These are phyloP conservation scores for Thymus quinquecostatus DNA, from an alignment of 257 asterid species.

Conservation along the genomic window DNA sequence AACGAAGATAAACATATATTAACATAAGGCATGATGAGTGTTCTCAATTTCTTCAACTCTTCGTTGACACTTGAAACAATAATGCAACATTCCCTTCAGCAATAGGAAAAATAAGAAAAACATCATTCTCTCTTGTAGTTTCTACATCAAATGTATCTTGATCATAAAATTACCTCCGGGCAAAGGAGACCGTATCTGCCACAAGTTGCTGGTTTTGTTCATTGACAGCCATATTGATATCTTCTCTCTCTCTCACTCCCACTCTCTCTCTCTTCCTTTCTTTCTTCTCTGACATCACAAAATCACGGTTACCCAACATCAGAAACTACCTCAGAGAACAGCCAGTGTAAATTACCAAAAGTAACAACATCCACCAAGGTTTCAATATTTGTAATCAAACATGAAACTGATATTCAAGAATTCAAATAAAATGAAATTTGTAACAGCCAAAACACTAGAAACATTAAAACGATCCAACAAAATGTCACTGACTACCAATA, in stretches of 20 bases:
- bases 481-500: not conserved
- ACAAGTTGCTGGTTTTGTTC: constrained; percentile 39
- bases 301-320: not conserved
- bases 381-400: not conserved
- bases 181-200: constrained; percentile 48
- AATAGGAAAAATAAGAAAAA: too few species aligned
- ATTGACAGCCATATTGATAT: constrained; percentile 24
- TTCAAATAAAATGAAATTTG: not conserved
- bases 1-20: constrained; percentile 11
- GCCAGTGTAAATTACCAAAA: too few species aligned
- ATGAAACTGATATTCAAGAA: too few species aligned
- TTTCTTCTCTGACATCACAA: not conserved
- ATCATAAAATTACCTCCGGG: constrained; percentile 49
- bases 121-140: too few species aligned
- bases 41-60: not conserved
- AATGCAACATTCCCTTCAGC: not conserved
- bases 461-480: constrained; percentile 1
- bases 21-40: not conserved
- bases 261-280: too few species aligned
- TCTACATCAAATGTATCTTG: not conserved
- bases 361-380: not conserved
- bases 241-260: not conserved
- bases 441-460: not conserved
- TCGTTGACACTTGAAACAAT: not conserved
- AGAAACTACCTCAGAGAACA: too few species aligned